Conservation (phyloP, 2,329 filamentous ascomycete genomes). For the Pezicula carpinea region DNA sequence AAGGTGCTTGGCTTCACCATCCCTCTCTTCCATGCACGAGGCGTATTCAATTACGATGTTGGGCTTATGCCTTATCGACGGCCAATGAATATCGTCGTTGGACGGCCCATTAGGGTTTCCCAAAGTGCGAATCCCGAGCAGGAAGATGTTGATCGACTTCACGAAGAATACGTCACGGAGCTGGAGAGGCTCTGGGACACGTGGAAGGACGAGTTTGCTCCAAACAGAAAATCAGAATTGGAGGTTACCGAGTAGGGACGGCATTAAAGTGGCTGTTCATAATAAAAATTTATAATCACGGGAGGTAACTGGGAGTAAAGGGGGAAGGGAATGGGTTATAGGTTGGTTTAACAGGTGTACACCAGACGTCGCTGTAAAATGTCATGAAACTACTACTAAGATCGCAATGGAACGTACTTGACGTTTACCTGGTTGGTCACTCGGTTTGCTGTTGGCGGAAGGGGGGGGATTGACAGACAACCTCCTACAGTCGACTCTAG, state of each 20-base stretch:
- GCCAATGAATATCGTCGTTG: constrained; percentile 85
- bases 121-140: constrained; percentile 61
- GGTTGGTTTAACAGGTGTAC: too few species aligned
- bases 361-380: too few species aligned
- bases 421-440: too few species aligned
- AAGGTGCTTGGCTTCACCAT: constrained; percentile 87
- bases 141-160: constrained; percentile 74
- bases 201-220: constrained; percentile 73
- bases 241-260: constrained; percentile 53
- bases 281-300: too few species aligned
- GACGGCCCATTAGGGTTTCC: constrained; percentile 69
- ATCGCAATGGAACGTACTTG: too few species aligned
- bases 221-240: constrained; percentile 58
- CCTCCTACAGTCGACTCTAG: too few species aligned
- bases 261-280: too few species aligned
- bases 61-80: constrained; percentile 91
- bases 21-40: constrained; percentile 82
- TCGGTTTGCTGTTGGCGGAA: too few species aligned
- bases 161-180: constrained; percentile 73
- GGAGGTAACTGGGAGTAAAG: too few species aligned
- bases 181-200: constrained; percentile 68
- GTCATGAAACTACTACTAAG: too few species aligned
- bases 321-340: neutral
- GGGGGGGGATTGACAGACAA: too few species aligned
- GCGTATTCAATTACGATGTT: constrained; percentile 97